Percentiles rank a stretch among this genome's conserved stretches.
phyloP scores from a whole-genome alignment of 2,329 filamentous ascomycete genomes.

The Fusarium concolor region DNA sequence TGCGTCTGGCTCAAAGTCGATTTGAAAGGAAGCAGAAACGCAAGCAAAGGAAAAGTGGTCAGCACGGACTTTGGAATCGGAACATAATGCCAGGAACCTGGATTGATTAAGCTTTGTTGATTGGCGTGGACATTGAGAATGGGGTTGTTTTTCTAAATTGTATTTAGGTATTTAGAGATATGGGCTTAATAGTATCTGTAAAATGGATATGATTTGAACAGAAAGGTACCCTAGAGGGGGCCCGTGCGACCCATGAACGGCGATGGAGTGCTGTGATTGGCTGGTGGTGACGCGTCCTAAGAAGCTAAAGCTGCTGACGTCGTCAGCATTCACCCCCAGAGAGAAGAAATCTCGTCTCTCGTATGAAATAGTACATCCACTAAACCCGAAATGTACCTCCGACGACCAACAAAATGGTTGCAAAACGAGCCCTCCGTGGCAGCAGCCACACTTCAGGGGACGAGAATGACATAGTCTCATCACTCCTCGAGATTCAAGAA shows the following conservation, averaged over 20 bases:
- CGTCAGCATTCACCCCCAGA: not conserved
- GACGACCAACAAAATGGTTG: not conserved
- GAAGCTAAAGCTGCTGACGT: not conserved
- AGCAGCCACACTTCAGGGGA: not conserved
- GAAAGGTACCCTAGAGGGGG: too few species aligned
- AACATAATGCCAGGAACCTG: not conserved
- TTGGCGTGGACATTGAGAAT: too few species aligned
- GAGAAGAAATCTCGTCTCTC: slow-evolving; percentile 1
- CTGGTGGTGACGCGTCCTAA: not conserved
- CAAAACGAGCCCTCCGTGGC: not conserved
- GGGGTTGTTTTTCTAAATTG: too few species aligned
- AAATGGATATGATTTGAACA: too few species aligned
- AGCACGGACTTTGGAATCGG: too few species aligned
- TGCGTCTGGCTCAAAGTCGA: not conserved
- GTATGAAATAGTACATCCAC: not conserved
- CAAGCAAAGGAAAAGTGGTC: not conserved
- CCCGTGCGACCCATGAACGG: too few species aligned
- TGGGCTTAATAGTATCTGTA: too few species aligned
- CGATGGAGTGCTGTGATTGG: slow-evolving; percentile 3
- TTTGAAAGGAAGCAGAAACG: slow-evolving; percentile 9
- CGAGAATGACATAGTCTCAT: not conserved
- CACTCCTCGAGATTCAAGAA: slow-evolving; percentile 23
- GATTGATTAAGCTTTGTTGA: not conserved
- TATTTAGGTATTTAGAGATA: too few species aligned
- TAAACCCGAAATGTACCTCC: slow-evolving; percentile 8